phyloP scores from a whole-genome alignment of 768 basidiomycete genomes.

The Tricholoma sp. region DNA sequence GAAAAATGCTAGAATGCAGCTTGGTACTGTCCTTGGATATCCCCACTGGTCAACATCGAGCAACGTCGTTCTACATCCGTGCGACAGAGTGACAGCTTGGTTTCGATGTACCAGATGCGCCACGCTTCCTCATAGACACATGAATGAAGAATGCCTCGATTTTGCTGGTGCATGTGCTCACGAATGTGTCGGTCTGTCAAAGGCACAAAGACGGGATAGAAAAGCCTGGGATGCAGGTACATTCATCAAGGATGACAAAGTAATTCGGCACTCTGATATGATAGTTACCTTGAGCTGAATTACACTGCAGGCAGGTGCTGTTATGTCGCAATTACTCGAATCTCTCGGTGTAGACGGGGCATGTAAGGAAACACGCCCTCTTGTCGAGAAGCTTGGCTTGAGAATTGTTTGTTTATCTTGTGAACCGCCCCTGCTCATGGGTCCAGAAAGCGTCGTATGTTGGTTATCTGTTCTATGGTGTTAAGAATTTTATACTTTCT shows the following conservation, averaged over 20 bases:
- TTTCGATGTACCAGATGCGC: constrained; percentile 55
- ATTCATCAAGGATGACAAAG: constrained; percentile 61
- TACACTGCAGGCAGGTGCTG: constrained; percentile 39
- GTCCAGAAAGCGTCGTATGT: constrained; percentile 42
- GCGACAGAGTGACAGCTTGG: constrained; percentile 51
- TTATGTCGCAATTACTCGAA: constrained; percentile 33
- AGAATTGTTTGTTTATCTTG: constrained; percentile 48
- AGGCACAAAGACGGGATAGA: constrained; percentile 19
- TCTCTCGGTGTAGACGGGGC: constrained; percentile 23
- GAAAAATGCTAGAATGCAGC: constrained; percentile 32
- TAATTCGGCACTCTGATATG: constrained; percentile 13
- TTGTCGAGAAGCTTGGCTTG: constrained; percentile 19
- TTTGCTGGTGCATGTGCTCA: constrained; percentile 58
- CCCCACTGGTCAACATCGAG: constrained; percentile 48
- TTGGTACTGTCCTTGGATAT: constrained; percentile 46
- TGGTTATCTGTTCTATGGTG: neutral
- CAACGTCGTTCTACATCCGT: constrained; percentile 44
- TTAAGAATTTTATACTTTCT: neutral
- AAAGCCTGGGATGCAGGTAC: constrained; percentile 42
- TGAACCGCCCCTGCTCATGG: constrained; percentile 42
- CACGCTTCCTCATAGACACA: constrained; percentile 26
- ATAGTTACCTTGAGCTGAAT: neutral
- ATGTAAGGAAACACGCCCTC: constrained; percentile 16
- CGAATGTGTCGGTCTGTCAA: constrained; percentile 36
- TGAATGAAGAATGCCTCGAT: constrained; percentile 43